Evolutionary conservation across 805 yeast species (phyloP), one percentile per base, ranked within the genome.

Genomic region (Metschnikowia borealis): DNA sequence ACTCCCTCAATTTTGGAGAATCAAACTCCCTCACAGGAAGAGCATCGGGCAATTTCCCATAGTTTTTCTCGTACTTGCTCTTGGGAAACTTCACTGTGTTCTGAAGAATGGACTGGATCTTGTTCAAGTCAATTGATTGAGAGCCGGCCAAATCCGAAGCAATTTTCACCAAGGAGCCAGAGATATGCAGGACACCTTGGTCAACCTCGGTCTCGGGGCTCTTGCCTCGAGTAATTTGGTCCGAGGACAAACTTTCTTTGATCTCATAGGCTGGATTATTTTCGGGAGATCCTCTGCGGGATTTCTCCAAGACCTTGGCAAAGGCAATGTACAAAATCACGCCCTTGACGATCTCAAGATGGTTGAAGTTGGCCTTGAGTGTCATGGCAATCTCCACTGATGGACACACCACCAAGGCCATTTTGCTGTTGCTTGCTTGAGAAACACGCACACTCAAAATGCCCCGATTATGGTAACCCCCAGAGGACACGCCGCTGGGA

Each of bases 1-100:
- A 77, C 61, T 94, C 99, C 49, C 98, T 76, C 50, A 92, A 73
- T 55, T 83, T 87, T 4, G 97, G 92, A 0, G 96, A 87, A 66
- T 90, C 97, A 67, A 87, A 90, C 48, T 81, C 84, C 54, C 95
- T 81, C 26, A 79, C 72, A 1, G 82, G 70, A 21, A 79, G 69
- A 31, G 91, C 84, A 49, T 85, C 90, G 0, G 96, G 96, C 29
- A 88, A 72, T 6, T 91, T 85, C 3, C 91, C 92, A 60, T 83
- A 79, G 58, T 80, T 79, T 17, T 75, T 70, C 48, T 77, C 75
- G 49, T 79, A 75, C 6, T 77, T 78, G 13, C 72, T 66, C 54
- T 80, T 82, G 62, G 71, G 62, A 48, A 63, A 69, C 11, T 57
- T 52, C 8, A 65, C 51, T 5, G 73, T 66, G 42, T 58, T 60